Conservation (phyloP, 306 rosid species). For the Biancaea sappan region DNA sequence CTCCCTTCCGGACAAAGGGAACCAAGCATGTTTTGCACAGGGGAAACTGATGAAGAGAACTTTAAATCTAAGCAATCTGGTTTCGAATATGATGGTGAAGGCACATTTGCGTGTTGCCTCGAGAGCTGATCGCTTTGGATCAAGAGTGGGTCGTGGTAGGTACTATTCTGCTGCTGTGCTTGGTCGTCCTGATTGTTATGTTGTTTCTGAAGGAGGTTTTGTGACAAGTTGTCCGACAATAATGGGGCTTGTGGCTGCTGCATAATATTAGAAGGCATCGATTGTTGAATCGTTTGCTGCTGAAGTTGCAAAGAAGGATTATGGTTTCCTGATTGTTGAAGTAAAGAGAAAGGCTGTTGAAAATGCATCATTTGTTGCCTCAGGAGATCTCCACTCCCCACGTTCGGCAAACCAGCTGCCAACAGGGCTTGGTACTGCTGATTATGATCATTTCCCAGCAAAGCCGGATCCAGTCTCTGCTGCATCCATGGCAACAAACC, state of each 20-base stretch:
- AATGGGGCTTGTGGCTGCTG: slow-evolving; percentile 63
- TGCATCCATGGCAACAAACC: slow-evolving; percentile 85
- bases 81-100: slow-evolving; percentile 69
- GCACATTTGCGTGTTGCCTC: slow-evolving; percentile 61
- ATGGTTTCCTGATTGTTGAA: slow-evolving; percentile 63
- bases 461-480: slow-evolving; percentile 68
- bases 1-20: slow-evolving; percentile 73
- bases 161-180: slow-evolving; percentile 56
- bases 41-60: slow-evolving; percentile 54
- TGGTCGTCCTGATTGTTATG: slow-evolving; percentile 59
- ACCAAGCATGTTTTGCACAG: slow-evolving; percentile 58
- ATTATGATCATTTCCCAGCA: slow-evolving; percentile 63
- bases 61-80: slow-evolving; percentile 64
- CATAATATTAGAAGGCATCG: slow-evolving; percentile 52
- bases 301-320: slow-evolving; percentile 66
- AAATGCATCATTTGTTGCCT: slow-evolving; percentile 77
- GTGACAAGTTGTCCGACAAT: slow-evolving; percentile 59
- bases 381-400: slow-evolving; percentile 63
- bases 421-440: slow-evolving; percentile 82
- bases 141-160: slow-evolving; percentile 55
- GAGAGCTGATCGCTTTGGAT: slow-evolving; percentile 68
- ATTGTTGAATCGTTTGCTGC: slow-evolving; percentile 61
- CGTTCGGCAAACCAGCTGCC: slow-evolving; percentile 71
- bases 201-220: slow-evolving; percentile 60
- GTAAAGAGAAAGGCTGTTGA: slow-evolving; percentile 75